These are phyloP conservation scores for Arabidopsis suecica DNA, from an alignment of 345 rosid species.

Conservation along the genomic window DNA sequence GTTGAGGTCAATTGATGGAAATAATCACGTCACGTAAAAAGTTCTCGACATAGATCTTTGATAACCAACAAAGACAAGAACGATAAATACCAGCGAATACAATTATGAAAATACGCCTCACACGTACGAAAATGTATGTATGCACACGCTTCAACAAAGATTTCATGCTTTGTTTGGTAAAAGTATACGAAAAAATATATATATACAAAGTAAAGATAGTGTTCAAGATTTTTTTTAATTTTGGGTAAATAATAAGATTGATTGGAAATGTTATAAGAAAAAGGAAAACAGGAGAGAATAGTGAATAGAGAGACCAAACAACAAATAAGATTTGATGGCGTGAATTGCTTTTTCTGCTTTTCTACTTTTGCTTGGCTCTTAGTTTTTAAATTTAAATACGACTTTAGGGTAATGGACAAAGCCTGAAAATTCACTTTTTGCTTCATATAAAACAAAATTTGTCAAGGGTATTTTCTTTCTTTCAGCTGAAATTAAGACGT, in stretches of 20 bases:
- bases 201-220: too few species aligned
- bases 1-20: constrained; percentile 25
- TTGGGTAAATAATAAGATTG: not conserved
- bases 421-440: not conserved
- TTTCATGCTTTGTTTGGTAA: not conserved
- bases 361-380: constrained; percentile 34
- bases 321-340: constrained; percentile 40
- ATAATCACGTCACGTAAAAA: not conserved
- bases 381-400: not conserved
- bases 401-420: not conserved
- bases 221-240: not conserved
- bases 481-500: not conserved
- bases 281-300: not conserved
- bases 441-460: not conserved
- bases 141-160: not conserved
- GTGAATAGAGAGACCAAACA: constrained; percentile 34
- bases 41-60: not conserved
- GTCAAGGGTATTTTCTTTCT: not conserved
- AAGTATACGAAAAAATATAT: too few species aligned
- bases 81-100: not conserved
- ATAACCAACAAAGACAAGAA: not conserved
- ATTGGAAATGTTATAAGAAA: not conserved
- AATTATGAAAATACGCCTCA: not conserved
- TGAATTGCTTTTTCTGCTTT: constrained; percentile 27
- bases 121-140: constrained; percentile 10